These are phyloP conservation scores for Groenewaldozyma salmanticensis DNA, from an alignment of 805 yeast genomes.

Conservation along the genomic window DNA sequence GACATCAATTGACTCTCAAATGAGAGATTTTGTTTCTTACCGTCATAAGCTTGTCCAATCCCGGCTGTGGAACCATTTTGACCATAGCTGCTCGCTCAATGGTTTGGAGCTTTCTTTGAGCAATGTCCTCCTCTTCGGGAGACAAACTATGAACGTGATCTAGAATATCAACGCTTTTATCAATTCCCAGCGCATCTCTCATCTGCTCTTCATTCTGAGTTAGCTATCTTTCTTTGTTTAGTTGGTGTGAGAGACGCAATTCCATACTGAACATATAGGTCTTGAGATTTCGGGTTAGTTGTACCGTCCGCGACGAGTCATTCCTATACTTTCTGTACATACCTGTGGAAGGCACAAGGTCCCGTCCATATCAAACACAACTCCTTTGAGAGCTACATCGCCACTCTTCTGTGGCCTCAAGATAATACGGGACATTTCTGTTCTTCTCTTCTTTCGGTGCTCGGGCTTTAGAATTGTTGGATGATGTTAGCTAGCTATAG, in stretches of 20 bases:
- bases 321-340: slow-evolving; percentile 5
- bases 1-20: not conserved
- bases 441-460: too few relatives aligned
- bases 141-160: slow-evolving; percentile 39
- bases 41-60: slow-evolving; percentile 35
- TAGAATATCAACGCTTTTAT: slow-evolving; percentile 41
- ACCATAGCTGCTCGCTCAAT: slow-evolving; percentile 60
- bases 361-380: slow-evolving; percentile 76
- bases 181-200: slow-evolving; percentile 49
- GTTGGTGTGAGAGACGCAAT: too few relatives aligned
- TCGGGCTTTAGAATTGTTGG: too few relatives aligned
- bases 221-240: not conserved
- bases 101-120: slow-evolving; percentile 36
- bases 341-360: slow-evolving; percentile 58
- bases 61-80: slow-evolving; percentile 41
- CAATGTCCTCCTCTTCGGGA: slow-evolving; percentile 31
- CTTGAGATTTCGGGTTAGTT: slow-evolving; percentile 2
- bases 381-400: slow-evolving; percentile 36
- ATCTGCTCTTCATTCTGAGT: slow-evolving; percentile 34
- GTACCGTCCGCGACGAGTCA: too few relatives aligned
- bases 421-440: slow-evolving; percentile 9
- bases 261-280: slow-evolving; percentile 17
- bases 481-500: slow-evolving; percentile 1
- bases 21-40: slow-evolving; percentile 11
- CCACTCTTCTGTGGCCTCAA: slow-evolving; percentile 13